Conservation (phyloP, 2,329 filamentous ascomycete species). For the Exophiala sp. region DNA sequence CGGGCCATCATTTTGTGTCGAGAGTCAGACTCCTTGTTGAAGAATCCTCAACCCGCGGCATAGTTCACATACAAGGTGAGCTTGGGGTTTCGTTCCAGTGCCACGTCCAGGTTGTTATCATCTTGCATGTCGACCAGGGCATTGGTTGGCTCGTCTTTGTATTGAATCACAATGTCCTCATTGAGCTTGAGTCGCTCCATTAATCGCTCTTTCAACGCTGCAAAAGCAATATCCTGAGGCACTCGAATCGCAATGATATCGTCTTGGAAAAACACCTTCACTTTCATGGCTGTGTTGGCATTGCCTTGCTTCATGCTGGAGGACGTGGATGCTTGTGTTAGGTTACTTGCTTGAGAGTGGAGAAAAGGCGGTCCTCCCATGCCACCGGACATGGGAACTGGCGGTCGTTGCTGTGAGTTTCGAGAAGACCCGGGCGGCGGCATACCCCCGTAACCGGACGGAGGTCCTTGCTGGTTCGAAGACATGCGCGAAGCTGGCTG, state of each 20-base stretch:
- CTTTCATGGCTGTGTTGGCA: constrained; percentile 64
- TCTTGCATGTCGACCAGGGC: constrained; percentile 71
- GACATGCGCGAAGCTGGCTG: constrained; percentile 64
- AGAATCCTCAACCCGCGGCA: constrained; percentile 10
- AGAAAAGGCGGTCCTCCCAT: constrained; percentile 37
- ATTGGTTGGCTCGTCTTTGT: constrained; percentile 77
- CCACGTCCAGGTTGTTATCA: constrained; percentile 76
- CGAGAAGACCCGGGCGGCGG: constrained; percentile 38
- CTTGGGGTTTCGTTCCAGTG: constrained; percentile 81
- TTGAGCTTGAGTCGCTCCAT: constrained; percentile 76
- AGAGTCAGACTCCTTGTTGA: neutral
- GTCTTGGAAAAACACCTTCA: constrained; percentile 91
- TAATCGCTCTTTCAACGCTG: constrained; percentile 78
- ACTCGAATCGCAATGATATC: constrained; percentile 91
- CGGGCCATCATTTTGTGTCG: neutral
- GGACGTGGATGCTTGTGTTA: constrained; percentile 43
- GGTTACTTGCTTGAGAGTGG: constrained; percentile 50
- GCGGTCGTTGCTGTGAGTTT: constrained; percentile 39
- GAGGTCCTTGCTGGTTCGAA: constrained; percentile 60
- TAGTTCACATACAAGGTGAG: constrained; percentile 57
- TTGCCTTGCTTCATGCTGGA: constrained; percentile 31
- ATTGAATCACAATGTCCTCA: constrained; percentile 71
- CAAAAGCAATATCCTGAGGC: constrained; percentile 72
- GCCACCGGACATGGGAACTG: constrained; percentile 31
- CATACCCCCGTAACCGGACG: constrained; percentile 52